Base-by-base conservation (phyloP, 2,329 filamentous ascomycete species). In the Tricladium varicosporioides region DNA sequence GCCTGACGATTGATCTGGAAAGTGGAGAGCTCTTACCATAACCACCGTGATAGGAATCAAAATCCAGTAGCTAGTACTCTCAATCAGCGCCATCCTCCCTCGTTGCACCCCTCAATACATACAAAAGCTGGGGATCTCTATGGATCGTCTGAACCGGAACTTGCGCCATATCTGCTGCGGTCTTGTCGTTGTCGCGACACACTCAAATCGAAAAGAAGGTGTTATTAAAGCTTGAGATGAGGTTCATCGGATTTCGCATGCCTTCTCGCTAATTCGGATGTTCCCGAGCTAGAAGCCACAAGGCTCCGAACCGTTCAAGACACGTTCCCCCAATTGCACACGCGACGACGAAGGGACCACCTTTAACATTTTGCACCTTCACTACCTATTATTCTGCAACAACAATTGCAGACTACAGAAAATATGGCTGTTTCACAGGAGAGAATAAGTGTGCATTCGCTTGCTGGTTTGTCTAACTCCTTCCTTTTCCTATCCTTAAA, bases 51-150 rank as follows among this genome's bases (percentile, higher is more conserved):
- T 99, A 61, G 94, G 94, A 62, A 97, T 87, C 59, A 99, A 82
- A 75, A 99, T 99, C 94, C 94, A 99, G 81, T 97, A 97, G 78
- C 94, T 99, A 69, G 54, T 59, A 16, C 53, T 10, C 53, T 54
- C 15, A 58, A 71, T 71, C 56, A 60, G 61, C 51, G 55, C 64
- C 64, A 59, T 51, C 40, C 19, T 15, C 47, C 46, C 32, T 53
- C 16, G 47, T 51, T 61, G 45, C 63, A 49, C 45, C 36, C 16
- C 42, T 53, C 45, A 55, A 65, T 53, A 75, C 90, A 72, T 79
- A 97, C 94, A 99, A 96, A 64, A 99, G 81, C 76, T 96, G 92
- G 70, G 94, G 93, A 88, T 99, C 95, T 84, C 94, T 78, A 78
- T 96, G 89, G 84, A 99, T 97, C 79, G 92, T 94, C 81, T 99